Evolutionary conservation across 2,329 filamentous ascomycete genomes (phyloP).

Genomic region (Aspergillus sp.): DNA sequence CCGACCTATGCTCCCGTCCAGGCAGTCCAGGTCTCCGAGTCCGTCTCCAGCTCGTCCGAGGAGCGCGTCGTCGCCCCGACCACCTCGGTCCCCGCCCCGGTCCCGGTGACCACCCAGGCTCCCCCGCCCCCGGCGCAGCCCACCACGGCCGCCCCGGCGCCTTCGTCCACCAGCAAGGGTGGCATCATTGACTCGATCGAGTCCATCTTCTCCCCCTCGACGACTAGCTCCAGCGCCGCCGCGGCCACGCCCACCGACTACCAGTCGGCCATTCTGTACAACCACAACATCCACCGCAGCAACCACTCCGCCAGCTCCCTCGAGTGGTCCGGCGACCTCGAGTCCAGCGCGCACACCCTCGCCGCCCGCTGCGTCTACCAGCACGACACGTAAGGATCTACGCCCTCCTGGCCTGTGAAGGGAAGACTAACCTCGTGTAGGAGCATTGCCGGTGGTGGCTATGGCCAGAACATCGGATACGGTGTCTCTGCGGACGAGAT

Average conservation of each 20-base stretch:
- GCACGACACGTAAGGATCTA: slow-evolving; percentile 67
- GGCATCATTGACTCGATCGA: not conserved
- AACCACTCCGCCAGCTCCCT: slow-evolving; percentile 73
- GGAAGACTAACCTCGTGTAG: slow-evolving; percentile 19
- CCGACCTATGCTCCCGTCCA: slow-evolving; percentile 9
- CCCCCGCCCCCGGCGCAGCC: slow-evolving; percentile 3
- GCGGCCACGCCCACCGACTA: slow-evolving; percentile 14
- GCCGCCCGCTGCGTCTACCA: slow-evolving; percentile 68
- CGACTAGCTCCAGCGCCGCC: slow-evolving; percentile 17
- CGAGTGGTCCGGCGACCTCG: slow-evolving; percentile 65
- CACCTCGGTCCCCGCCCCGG: not conserved
- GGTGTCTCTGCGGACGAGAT: slow-evolving; percentile 58
- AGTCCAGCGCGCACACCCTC: slow-evolving; percentile 60
- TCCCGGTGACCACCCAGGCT: slow-evolving; percentile 2
- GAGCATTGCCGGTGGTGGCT: slow-evolving; percentile 60
- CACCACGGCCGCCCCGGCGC: not conserved
- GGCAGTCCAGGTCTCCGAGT: slow-evolving; percentile 2
- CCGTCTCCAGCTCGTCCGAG: not conserved
- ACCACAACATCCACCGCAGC: slow-evolving; percentile 83
- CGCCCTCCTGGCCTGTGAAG: not conserved
- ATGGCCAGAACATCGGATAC: slow-evolving; percentile 91
- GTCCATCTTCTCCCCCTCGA: slow-evolving; percentile 7
- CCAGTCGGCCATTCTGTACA: slow-evolving; percentile 49
- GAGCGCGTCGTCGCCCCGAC: slow-evolving; percentile 1
- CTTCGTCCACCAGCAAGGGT: not conserved